Conservation (phyloP, 2,329 filamentous ascomycete genomes). For the Calycina marina region DNA sequence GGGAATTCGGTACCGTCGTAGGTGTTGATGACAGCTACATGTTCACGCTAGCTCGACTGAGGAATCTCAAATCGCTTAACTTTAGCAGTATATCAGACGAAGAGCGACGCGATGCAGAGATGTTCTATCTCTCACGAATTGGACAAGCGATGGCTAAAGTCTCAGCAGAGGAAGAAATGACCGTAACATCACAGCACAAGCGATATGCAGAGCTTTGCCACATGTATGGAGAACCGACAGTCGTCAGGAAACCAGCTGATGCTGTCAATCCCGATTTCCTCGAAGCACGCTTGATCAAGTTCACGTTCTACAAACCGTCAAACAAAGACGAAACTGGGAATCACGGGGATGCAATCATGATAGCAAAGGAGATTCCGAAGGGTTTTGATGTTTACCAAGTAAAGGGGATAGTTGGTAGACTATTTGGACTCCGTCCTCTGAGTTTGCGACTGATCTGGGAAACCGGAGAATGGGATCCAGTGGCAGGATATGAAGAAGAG, state of each 20-base stretch:
- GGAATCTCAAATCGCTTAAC: constrained; percentile 53
- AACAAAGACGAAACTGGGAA: constrained; percentile 2
- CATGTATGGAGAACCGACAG: constrained; percentile 56
- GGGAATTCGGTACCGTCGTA: constrained; percentile 27
- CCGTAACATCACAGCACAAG: constrained; percentile 49
- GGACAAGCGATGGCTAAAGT: constrained; percentile 55
- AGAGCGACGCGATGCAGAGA: constrained; percentile 76
- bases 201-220: constrained; percentile 62
- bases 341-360: constrained; percentile 11
- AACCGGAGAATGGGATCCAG: constrained; percentile 80
- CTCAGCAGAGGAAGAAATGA: constrained; percentile 34
- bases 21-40: constrained; percentile 74
- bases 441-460: constrained; percentile 64
- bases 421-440: constrained; percentile 53
- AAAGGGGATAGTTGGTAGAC: constrained; percentile 59
- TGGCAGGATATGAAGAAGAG: constrained; percentile 45
- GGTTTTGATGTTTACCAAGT: constrained; percentile 70
- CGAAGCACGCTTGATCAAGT: constrained; percentile 57
- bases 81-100: constrained; percentile 55
- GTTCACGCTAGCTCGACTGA: constrained; percentile 67
- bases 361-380: constrained; percentile 44
- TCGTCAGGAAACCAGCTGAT: constrained; percentile 33
- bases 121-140: constrained; percentile 83
- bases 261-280: constrained; percentile 64
- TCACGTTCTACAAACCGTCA: constrained; percentile 35